A percentile compares a stretch with the other conserved stretches of the same genome.
phyloP scores from a whole-genome alignment of 179 eudicot genomes.

The Silene noctiflora region DNA sequence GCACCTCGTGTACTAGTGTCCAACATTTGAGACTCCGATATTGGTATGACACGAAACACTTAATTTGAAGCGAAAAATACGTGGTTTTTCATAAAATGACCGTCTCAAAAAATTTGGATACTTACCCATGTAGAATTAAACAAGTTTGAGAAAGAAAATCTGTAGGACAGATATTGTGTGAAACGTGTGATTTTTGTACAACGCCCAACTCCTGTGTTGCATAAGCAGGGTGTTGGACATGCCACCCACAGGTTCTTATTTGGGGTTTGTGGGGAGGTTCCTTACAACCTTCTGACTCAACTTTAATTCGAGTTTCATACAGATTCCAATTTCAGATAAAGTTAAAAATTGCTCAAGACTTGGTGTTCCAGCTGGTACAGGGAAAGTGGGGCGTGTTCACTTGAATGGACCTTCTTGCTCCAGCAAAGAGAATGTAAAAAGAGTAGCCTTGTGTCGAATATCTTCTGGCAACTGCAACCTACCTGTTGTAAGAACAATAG shows the following conservation, averaged over 20 bases:
- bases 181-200: not conserved
- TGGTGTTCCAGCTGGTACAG: constrained; percentile 21
- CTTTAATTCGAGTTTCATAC: constrained; percentile 3
- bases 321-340: constrained; percentile 31
- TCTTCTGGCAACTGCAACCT: constrained; percentile 21
- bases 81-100: not conserved
- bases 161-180: not conserved
- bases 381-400: constrained; percentile 27
- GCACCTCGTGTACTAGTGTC: not conserved
- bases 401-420: constrained; percentile 16
- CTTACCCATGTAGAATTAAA: not conserved
- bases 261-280: not conserved
- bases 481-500: constrained; percentile 21
- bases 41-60: not conserved
- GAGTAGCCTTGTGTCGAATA: constrained; percentile 14
- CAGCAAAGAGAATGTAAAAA: constrained; percentile 43
- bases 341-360: constrained; percentile 18
- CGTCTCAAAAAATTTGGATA: not conserved
- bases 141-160: not conserved
- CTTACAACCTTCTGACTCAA: not conserved
- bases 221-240: not conserved
- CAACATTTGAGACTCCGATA: not conserved
- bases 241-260: not conserved
- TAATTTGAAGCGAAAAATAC: too few relatives aligned
- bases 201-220: not conserved